A percentile compares a stretch with the other conserved stretches of the same genome.
Evolutionary conservation across 2,329 filamentous ascomycete species (phyloP).

Genomic region (Microcyclosporella mali): DNA sequence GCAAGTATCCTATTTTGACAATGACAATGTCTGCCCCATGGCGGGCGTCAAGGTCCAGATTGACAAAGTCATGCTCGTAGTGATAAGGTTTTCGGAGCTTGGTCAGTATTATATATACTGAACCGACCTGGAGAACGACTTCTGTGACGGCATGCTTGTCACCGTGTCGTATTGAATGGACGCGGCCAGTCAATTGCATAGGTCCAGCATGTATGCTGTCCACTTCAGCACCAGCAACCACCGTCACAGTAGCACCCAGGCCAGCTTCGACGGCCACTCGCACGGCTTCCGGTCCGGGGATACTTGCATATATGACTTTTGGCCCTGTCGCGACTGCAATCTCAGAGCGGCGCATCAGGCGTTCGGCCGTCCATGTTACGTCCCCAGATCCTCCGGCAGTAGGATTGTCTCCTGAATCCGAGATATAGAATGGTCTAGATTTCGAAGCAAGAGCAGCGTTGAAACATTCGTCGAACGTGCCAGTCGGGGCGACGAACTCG

Average conservation of each 20-base stretch:
- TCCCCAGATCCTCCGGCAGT: constrained; percentile 19
- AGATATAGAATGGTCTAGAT: constrained; percentile 17
- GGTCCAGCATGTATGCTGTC: constrained; percentile 16
- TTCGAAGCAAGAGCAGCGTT: constrained; percentile 8
- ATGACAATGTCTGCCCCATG: constrained; percentile 15
- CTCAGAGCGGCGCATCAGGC: constrained; percentile 8
- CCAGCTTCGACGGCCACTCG: constrained; percentile 12
- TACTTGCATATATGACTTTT: constrained; percentile 18
- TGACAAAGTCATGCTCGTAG: constrained; percentile 15
- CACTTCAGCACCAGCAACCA: constrained; percentile 16
- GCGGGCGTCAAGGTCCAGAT: constrained; percentile 12
- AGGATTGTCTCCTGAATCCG: constrained; percentile 21
- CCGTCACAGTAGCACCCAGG: constrained; percentile 10
- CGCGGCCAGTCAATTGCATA: constrained; percentile 14
- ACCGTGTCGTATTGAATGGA: constrained; percentile 13
- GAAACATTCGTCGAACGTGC: constrained; percentile 15
- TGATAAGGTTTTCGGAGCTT: constrained; percentile 20
- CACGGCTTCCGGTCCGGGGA: constrained; percentile 15
- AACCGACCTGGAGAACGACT: constrained; percentile 16
- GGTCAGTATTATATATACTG: constrained; percentile 17
- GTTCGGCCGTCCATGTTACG: constrained; percentile 16
- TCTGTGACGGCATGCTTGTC: constrained; percentile 13
- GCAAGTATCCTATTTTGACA: constrained; percentile 21
- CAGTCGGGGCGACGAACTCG: constrained; percentile 17
- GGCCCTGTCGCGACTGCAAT: constrained; percentile 2